phyloP scores from a whole-genome alignment of 257 asterid genomes.

The Fraxinus americana region DNA sequence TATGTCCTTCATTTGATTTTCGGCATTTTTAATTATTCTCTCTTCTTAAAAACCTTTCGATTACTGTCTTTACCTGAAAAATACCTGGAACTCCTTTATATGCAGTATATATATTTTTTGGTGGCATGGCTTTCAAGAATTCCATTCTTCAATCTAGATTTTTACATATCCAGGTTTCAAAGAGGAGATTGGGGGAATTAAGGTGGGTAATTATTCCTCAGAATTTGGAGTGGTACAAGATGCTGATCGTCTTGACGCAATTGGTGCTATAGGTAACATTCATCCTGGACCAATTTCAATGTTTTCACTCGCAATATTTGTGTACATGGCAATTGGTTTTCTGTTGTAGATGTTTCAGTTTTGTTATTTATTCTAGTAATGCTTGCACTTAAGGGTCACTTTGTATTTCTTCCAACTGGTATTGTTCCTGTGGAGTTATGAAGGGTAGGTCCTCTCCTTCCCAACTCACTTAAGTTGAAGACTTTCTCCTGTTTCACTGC shows the following conservation, averaged over 20 bases:
- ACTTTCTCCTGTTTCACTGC: not conserved
- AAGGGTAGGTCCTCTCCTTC: not conserved
- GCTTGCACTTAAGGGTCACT: not conserved
- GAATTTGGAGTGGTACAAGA: constrained; percentile 96
- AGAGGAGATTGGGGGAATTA: constrained; percentile 68
- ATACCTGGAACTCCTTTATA: not conserved
- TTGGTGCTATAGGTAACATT: constrained; percentile 86
- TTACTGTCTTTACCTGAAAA: not conserved
- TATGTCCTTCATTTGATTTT: not conserved
- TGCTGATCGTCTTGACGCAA: constrained; percentile 98
- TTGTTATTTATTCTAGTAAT: not conserved
- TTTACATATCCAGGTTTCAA: constrained; percentile 65
- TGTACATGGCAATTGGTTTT: not conserved
- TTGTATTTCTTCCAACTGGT: not conserved
- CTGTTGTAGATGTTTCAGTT: not conserved
- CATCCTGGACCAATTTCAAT: not conserved
- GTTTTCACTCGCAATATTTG: not conserved
- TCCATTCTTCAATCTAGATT: not conserved
- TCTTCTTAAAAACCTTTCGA: not conserved
- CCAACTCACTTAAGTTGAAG: not conserved
- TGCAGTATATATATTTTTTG: not conserved
- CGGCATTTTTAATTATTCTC: constrained; percentile 7
- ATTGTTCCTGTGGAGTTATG: not conserved
- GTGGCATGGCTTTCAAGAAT: not conserved
- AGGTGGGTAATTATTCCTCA: constrained; percentile 36